phyloP scores from a whole-genome alignment of 2,329 filamentous ascomycete genomes.

The Phyllosticta citriasiana region DNA sequence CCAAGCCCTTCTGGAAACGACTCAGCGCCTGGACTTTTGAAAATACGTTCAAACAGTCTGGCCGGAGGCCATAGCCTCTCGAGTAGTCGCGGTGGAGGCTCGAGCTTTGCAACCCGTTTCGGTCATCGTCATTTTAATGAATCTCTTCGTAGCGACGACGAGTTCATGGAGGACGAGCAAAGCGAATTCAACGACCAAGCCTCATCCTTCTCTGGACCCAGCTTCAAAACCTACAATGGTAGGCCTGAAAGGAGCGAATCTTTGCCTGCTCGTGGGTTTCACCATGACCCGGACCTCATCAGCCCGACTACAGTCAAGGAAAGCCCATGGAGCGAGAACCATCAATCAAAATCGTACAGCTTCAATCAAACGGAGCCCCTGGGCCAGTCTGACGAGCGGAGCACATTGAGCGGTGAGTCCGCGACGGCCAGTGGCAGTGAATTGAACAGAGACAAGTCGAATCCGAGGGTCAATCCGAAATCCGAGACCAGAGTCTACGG shows the following conservation, averaged over 20 bases:
- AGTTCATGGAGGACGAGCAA: constrained; percentile 17
- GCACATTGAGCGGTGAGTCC: constrained; percentile 24
- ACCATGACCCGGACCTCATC: background rate
- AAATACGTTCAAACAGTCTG: constrained; percentile 20
- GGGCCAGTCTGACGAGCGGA: constrained; percentile 27
- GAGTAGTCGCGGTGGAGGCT: constrained; percentile 1
- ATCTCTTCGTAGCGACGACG: constrained; percentile 1
- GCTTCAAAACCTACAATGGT: constrained; percentile 15
- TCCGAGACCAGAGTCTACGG: constrained; percentile 45
- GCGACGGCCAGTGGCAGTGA: constrained; percentile 27
- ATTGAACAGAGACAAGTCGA: constrained; percentile 23
- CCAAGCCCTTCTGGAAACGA: constrained; percentile 9
- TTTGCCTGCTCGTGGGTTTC: background rate
- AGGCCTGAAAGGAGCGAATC: constrained; percentile 23
- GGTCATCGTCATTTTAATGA: constrained; percentile 18
- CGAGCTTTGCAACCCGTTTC: constrained; percentile 14
- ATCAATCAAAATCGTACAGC: constrained; percentile 5
- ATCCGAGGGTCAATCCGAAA: constrained; percentile 36
- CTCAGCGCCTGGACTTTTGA: background rate
- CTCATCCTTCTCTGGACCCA: constrained; percentile 20
- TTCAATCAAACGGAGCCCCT: constrained; percentile 8
- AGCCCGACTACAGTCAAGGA: background rate
- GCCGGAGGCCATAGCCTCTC: constrained; percentile 15
- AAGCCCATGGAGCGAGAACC: background rate
- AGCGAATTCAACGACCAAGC: constrained; percentile 16